These are phyloP conservation scores for Decorospora gaudefroyi DNA, from an alignment of 2,329 filamentous ascomycete genomes.

Conservation along the genomic window DNA sequence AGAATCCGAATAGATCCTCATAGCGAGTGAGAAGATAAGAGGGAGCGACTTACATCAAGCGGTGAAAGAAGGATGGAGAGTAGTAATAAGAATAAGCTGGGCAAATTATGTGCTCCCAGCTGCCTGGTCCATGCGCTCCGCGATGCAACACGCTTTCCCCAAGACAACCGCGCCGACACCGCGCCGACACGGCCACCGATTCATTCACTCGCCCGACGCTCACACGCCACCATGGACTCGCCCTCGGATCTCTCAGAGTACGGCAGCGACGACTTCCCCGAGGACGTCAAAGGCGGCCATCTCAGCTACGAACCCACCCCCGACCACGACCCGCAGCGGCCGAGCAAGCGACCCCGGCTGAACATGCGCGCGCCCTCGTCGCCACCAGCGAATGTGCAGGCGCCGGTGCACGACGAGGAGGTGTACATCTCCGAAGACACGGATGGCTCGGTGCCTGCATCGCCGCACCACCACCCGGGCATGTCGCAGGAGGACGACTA, in stretches of 20 bases:
- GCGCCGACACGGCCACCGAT: background rate
- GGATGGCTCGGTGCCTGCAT: conserved; percentile 71
- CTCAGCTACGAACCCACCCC: conserved; percentile 51
- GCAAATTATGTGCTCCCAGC: conserved; percentile 18
- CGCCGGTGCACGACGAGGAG: conserved; percentile 38
- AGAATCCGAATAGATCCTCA: conserved; percentile 56
- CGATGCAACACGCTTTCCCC: conserved; percentile 15
- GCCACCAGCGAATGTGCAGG: conserved; percentile 35
- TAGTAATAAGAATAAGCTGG: background rate
- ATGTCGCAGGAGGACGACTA: conserved; percentile 50
- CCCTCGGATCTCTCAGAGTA: conserved; percentile 69
- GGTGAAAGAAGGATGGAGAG: background rate
- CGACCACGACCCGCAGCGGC: conserved; percentile 53
- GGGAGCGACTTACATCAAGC: background rate
- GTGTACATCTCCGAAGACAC: conserved; percentile 87
- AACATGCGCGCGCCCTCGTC: conserved; percentile 43
- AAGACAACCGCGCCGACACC: conserved; percentile 8
- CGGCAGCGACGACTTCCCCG: conserved; percentile 65
- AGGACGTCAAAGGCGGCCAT: conserved; percentile 58
- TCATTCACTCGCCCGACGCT: conserved; percentile 1
- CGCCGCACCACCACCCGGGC: conserved; percentile 50
- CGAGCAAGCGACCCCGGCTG: conserved; percentile 46
- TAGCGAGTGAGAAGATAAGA: conserved; percentile 5
- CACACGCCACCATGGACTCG: conserved; percentile 54
- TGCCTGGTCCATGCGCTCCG: conserved; percentile 15